These are phyloP conservation scores for Agaricus subrufescens DNA, from an alignment of 768 basidiomycete species.

Conservation along the genomic window DNA sequence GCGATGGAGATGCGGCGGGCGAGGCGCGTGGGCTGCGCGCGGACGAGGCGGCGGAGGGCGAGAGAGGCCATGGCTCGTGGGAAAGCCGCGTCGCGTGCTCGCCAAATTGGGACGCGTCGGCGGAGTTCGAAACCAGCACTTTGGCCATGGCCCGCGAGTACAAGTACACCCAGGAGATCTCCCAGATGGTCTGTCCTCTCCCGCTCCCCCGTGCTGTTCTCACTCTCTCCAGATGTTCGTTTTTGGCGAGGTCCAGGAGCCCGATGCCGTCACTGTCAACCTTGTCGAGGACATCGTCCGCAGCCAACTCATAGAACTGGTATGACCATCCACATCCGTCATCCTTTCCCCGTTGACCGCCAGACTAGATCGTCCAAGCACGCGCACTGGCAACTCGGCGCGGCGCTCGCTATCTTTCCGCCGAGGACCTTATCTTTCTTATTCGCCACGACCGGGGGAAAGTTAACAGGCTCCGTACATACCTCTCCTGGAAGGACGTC, in stretches of 20 bases:
- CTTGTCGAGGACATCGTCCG: constrained; percentile 95
- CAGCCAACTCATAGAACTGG: constrained; percentile 87
- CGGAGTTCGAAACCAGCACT: constrained; percentile 6
- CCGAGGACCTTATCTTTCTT: constrained; percentile 95
- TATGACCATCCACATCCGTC: constrained; percentile 24
- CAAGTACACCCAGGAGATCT: constrained; percentile 89
- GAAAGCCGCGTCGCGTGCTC: background rate
- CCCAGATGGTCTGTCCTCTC: constrained; percentile 70
- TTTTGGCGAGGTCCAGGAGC: constrained; percentile 93
- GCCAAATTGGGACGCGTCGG: background rate
- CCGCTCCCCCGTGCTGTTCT: background rate
- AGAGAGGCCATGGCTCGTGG: background rate
- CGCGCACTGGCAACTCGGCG: constrained; percentile 78
- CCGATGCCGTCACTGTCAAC: constrained; percentile 80
- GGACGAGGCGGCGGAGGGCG: constrained; percentile 2
- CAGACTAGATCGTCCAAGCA: constrained; percentile 77
- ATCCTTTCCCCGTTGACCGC: background rate
- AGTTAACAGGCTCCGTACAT: constrained; percentile 88
- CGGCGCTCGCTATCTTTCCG: constrained; percentile 79
- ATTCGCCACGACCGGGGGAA: constrained; percentile 93
- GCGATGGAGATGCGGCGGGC: background rate
- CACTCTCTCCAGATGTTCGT: constrained; percentile 77
- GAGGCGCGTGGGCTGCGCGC: background rate
- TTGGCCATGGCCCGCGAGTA: constrained; percentile 45
- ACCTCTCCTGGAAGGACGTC: constrained; percentile 96